Conservation (phyloP, 371 early-diverging fungal species). For the Lichtheimia hyalospora region DNA sequence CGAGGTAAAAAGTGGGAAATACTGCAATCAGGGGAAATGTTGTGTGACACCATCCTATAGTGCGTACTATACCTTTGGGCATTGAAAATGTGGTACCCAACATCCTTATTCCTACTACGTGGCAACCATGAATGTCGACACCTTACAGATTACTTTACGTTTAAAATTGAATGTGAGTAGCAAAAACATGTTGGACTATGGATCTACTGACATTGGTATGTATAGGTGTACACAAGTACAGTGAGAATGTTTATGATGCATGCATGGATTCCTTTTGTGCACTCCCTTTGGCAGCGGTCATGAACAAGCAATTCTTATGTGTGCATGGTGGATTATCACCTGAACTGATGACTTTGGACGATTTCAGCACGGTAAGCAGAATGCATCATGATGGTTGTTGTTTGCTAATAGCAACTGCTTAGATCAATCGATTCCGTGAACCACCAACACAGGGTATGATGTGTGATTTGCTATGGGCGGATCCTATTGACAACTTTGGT, state of each 20-base stretch:
- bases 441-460: slow-evolving; percentile 94
- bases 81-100: slow-evolving; percentile 91
- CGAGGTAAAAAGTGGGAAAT: slow-evolving; percentile 3
- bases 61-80: slow-evolving; percentile 91
- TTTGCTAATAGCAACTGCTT: neutral
- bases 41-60: slow-evolving; percentile 32
- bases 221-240: slow-evolving; percentile 87
- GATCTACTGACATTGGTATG: neutral
- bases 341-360: slow-evolving; percentile 83
- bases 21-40: neutral
- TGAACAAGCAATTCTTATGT: slow-evolving; percentile 97
- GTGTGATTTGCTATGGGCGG: slow-evolving; percentile 98
- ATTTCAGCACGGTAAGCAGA: slow-evolving; percentile 74
- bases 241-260: slow-evolving; percentile 89
- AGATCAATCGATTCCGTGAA: slow-evolving; percentile 94
- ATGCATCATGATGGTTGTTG: neutral
- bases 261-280: slow-evolving; percentile 92
- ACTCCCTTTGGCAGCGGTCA: slow-evolving; percentile 93
- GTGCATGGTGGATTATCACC: slow-evolving; percentile 99
- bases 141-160: slow-evolving; percentile 98
- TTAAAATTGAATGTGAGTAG: slow-evolving; percentile 92
- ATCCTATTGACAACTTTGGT: slow-evolving; percentile 95
- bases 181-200: neutral
- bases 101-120: slow-evolving; percentile 87
- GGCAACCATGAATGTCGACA: slow-evolving; percentile 99